Percentiles rank a stretch among this genome's conserved stretches.
Evolutionary conservation across 306 rosid genomes (phyloP).

Genomic region (Casuarina glauca): DNA sequence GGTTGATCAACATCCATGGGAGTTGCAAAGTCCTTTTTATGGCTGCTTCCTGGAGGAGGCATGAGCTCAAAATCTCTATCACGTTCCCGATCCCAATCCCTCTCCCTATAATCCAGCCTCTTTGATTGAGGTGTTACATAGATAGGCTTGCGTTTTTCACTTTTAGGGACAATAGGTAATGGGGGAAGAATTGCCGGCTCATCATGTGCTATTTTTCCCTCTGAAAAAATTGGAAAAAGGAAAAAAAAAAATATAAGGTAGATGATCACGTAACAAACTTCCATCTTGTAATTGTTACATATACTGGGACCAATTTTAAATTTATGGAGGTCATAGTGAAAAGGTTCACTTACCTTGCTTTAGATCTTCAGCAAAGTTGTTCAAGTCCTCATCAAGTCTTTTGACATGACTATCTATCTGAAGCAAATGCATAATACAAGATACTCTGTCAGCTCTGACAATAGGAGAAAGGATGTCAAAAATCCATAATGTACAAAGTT

Average conservation of each 20-base stretch:
- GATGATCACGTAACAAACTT: constrained; percentile 18
- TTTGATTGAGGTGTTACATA: constrained; percentile 75
- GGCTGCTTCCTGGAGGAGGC: constrained; percentile 97
- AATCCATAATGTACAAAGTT: constrained; percentile 8
- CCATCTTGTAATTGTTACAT: not conserved
- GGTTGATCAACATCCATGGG: constrained; percentile 86
- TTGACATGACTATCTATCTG: constrained; percentile 96
- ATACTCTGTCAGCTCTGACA: constrained; percentile 26
- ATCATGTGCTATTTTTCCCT: constrained; percentile 81
- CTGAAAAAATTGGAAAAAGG: constrained; percentile 38
- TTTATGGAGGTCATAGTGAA: constrained; percentile 3
- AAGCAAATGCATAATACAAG: constrained; percentile 37
- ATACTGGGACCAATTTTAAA: not conserved
- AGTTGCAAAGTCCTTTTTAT: constrained; percentile 67
- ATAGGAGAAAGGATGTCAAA: not conserved
- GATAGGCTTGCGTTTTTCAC: constrained; percentile 61
- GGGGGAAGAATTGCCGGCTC: constrained; percentile 94
- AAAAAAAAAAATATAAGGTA: constrained; percentile 18
- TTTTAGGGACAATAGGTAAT: constrained; percentile 66
- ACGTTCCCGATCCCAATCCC: constrained; percentile 97
- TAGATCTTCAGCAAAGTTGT: constrained; percentile 88
- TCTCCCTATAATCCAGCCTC: constrained; percentile 76
- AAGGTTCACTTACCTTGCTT: constrained; percentile 75
- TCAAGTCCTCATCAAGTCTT: constrained; percentile 93
- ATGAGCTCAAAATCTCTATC: constrained; percentile 95